Base-by-base conservation (phyloP, 2,329 filamentous ascomycete genomes). In the Botryosphaeria dothidea region DNA sequence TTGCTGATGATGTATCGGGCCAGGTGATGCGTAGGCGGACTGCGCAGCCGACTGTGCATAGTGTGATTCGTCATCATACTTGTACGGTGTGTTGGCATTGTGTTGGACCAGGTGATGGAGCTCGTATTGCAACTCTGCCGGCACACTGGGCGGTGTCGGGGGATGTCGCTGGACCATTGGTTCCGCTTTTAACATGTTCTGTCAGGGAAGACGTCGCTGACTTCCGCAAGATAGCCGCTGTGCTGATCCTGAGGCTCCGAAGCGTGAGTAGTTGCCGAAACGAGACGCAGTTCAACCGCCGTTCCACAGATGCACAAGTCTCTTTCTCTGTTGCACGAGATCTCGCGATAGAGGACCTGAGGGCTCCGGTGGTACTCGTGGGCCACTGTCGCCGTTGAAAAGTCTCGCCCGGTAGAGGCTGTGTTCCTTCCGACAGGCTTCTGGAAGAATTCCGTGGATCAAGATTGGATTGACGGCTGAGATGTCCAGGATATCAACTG, bases 31-130 rank as follows among this genome's bases (percentile, higher is more conserved):
- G 67, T 77, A 77, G 36, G 66, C 66, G 43, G 68, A 70, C 38
- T 62, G 48, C 17, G 56, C 41, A 6, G 46, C 34, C 4, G 65
- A 48, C 27, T 66, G 54, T 21, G 43, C 52, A 11, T 62, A 65
- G 6, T 31, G 54, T 43, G 73, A 67, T 27, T 71, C 72, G 66
- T 72, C 72, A 62, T 78, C 74, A 62, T 78, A 77, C 25, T 78
- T 66, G 57, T 77, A 45, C 71, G 73, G 31, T 72, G 71, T 60
- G 60, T 71, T 74, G 65, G 75, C 74, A 68, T 79, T 81, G 72
- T 80, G 80, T 69, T 78, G 75, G 51, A 77, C 78, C 67, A 82
- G 70, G 62, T 78, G 78, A 46, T 77, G 75, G 34, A 82, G 71
- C 52, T 75, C 75, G 60, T 76, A 75, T 27, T 75, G 74, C 31